Evolutionary conservation across 208 protist genomes (phyloP), one percentile per base, ranked within the genome.

Genomic region (Leishmania arabica): DNA sequence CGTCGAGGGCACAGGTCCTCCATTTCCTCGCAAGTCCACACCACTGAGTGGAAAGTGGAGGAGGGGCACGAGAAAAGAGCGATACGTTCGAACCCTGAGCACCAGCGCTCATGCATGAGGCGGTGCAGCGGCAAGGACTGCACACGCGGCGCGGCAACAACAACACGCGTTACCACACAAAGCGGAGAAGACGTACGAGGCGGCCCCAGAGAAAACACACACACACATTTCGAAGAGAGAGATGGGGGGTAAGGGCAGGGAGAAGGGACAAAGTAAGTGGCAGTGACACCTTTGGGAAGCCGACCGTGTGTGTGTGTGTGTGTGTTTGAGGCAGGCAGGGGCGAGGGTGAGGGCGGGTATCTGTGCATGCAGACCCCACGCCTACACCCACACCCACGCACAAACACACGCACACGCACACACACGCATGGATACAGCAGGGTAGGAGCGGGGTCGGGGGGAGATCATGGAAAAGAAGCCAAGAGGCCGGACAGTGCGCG

Each of bases 1-100:
- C 64, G 70, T 13, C 88, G 62, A 47, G 90, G 88, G 62, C 88
- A 83, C 60, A 95, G 68, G 37, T 90, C 73, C 49, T 89, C 24
- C 70, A 78, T 83, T 27, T 34, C n/a, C 37, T 47, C 5, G 31
- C 73, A 54, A 53, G 24, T 72, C 15, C 27, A n/a, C 42, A 72
- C 42, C 37, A 72, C 21, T 7, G 40, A 19, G 21, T n/a, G 42
- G 21, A 21, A 24, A 53, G 13, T 17, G 27, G 45, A 9, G 45
- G 9, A 13, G 45, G 45, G 9, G 45, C 5, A 13, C 27, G n/a
- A 19, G n/a, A 37, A 54, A 73, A 72, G 1, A 51, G 31, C 31
- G 49, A 47, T 72, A 11, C 24, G 31, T 19, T 70, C 37, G 65
- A 47, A 17, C 21, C 65, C 37, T 40, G 37, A 4, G 65, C 6